Evolutionary conservation across 2,329 filamentous ascomycete species (phyloP), one percentile per base, ranked within the genome.

Genomic region (Hymenoscyphus repandus): DNA sequence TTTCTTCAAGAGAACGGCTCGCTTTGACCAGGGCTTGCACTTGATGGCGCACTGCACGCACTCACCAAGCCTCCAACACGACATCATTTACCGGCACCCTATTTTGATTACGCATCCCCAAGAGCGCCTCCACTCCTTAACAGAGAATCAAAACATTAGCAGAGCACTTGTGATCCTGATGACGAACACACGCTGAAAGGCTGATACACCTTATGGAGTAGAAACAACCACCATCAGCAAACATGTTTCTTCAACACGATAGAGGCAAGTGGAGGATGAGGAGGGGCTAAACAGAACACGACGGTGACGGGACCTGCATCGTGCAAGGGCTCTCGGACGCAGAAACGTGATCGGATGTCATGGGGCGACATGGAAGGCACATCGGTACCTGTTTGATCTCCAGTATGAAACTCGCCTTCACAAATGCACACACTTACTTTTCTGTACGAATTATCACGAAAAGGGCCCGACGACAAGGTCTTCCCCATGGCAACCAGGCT

Each of bases 371-470:
- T 30, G 36, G 46, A 17, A 30, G 20, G 42, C 17, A 34, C 39
- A 27, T 15, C 17, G 20, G 59, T 60, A 54, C 58, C 57, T 62
- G 59, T 62, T 62, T 62, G 58, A 62, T 62, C 56, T 52, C 47
- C 58, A 47, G 38, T 46, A 45, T 60, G 57, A 62, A 62, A 62
- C 51, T 53, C 51, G 46, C 34, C 58, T 46, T 37, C 36, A 43
- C 32, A 34, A 37, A 33, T 50, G 32, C 49, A 34, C 45, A 43
- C 30, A 20, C 22, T 17, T 22, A 15, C 34, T n/a, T 31, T n/a
- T 7, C 33, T 38, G 17, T 43, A 30, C 39, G 6, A 22, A 49
- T 3, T 37, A 22, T 43, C 18, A 10, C 37, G 42, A 49, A 51
- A 46, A 47, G 40, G 51, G 42, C 42, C 49, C 44, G 42, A 51